phyloP scores from a whole-genome alignment of 164 flowering plant species.

The Macadamia tetraphylla region DNA sequence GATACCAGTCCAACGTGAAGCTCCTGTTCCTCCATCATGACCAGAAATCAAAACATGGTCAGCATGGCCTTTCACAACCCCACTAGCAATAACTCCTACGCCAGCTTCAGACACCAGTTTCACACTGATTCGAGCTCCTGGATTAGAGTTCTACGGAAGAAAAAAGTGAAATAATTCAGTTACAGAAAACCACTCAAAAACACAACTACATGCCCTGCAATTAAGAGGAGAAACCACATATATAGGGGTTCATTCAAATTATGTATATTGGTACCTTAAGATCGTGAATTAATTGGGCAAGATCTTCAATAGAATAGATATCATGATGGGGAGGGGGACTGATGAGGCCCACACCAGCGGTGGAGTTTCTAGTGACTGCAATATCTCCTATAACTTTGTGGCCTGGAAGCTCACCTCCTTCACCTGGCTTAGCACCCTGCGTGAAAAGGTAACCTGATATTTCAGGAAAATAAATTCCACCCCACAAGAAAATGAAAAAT shows the following conservation, averaged over 20 bases:
- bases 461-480: conserved; percentile 8
- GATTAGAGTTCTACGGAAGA: conserved; percentile 71
- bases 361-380: conserved; percentile 93
- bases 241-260: no score
- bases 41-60: conserved; percentile 97
- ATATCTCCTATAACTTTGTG: conserved; percentile 98
- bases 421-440: conserved; percentile 99
- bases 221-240: no score
- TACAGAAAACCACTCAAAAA: not conserved
- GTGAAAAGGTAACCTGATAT: conserved; percentile 9
- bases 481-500: conserved; percentile 11
- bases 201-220: not conserved
- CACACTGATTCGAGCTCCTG: conserved; percentile 89
- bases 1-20: conserved; percentile 99
- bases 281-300: conserved; percentile 95
- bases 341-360: conserved; percentile 98
- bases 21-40: conserved; percentile 99
- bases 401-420: conserved; percentile 99
- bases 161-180: not conserved
- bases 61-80: conserved; percentile 99
- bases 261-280: conserved; percentile 59
- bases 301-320: conserved; percentile 98
- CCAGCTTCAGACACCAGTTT: conserved; percentile 99
- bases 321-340: conserved; percentile 99
- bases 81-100: conserved; percentile 99